Conservation (phyloP, 2,329 filamentous ascomycete species). For the Samsoniella hepiali region DNA sequence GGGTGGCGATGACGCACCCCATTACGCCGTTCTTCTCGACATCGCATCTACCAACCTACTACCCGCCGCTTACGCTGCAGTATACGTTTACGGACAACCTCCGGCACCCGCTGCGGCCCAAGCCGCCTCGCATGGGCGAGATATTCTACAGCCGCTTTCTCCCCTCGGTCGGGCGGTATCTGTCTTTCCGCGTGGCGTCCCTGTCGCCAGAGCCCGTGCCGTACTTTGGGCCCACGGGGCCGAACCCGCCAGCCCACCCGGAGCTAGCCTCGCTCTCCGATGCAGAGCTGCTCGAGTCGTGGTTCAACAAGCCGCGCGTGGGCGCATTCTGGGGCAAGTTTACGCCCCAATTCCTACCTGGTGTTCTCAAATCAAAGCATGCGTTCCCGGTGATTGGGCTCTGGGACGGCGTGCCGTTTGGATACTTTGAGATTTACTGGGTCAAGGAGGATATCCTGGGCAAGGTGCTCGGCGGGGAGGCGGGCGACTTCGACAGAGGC, state of each 20-base stretch:
- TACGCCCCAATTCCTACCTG: conserved; percentile 63
- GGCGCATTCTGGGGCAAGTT: conserved; percentile 77
- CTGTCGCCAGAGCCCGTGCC: conserved; percentile 60
- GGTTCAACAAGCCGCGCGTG: conserved; percentile 86
- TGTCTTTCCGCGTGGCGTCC: conserved; percentile 84
- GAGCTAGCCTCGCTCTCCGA: conserved; percentile 50
- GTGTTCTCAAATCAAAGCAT: conserved; percentile 63
- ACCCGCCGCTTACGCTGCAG: conserved; percentile 76
- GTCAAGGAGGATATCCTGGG: conserved; percentile 86
- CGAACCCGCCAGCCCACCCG: conserved; percentile 36
- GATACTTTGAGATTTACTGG: conserved; percentile 98
- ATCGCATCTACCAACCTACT: conserved; percentile 87
- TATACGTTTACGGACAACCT: conserved; percentile 76
- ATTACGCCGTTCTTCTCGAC: conserved; percentile 74
- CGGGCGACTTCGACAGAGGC: conserved; percentile 80
- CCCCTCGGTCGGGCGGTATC: conserved; percentile 75
- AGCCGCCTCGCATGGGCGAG: conserved; percentile 85
- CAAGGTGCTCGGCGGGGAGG: conserved; percentile 60
- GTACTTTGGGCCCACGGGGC: conserved; percentile 58
- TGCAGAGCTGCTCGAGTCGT: conserved; percentile 66
- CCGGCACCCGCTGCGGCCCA: conserved; percentile 82
- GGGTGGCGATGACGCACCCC: conserved; percentile 37
- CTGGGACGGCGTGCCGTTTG: conserved; percentile 94
- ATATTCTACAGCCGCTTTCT: conserved; percentile 88
- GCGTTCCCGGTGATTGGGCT: conserved; percentile 88